These are phyloP conservation scores for Perilla frutescens DNA, from an alignment of 257 asterid species.

Conservation along the genomic window DNA sequence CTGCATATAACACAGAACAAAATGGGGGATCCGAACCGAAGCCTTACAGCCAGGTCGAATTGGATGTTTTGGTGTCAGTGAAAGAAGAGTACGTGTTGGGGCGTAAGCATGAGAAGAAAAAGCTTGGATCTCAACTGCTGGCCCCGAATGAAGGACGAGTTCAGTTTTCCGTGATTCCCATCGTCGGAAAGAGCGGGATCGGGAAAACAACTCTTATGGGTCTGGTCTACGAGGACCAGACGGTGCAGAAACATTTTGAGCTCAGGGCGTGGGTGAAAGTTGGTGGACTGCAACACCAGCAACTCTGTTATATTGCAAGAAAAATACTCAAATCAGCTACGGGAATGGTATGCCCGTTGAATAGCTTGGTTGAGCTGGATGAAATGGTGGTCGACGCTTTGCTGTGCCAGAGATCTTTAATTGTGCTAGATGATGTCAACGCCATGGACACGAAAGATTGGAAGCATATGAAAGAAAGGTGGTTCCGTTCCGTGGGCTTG, in stretches of 20 bases:
- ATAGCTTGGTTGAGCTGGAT: background rate
- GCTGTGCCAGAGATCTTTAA: slow-evolving; percentile 1
- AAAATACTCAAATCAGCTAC: slow-evolving; percentile 1
- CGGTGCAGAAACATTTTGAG: slow-evolving; percentile 29
- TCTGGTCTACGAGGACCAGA: background rate
- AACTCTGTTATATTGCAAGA: background rate
- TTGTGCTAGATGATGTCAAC: slow-evolving; percentile 23
- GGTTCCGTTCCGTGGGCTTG: slow-evolving; percentile 13
- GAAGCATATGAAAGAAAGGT: background rate
- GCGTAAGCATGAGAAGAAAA: background rate
- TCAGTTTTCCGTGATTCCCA: slow-evolving; percentile 7
- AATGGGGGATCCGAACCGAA: background rate
- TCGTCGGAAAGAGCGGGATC: no score
- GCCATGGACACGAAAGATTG: background rate
- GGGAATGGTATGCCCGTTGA: slow-evolving; percentile 24
- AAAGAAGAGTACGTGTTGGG: background rate
- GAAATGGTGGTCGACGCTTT: slow-evolving; percentile 25
- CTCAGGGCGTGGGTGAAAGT: slow-evolving; percentile 23
- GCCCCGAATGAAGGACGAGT: background rate
- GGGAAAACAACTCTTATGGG: background rate
- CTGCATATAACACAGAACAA: background rate
- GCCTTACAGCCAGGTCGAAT: background rate
- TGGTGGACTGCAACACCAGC: background rate
- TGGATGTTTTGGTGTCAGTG: background rate
- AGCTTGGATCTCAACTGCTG: slow-evolving; percentile 1